These are phyloP conservation scores for Xylaria sp. DNA, from an alignment of 2,329 filamentous ascomycete genomes.

Conservation along the genomic window DNA sequence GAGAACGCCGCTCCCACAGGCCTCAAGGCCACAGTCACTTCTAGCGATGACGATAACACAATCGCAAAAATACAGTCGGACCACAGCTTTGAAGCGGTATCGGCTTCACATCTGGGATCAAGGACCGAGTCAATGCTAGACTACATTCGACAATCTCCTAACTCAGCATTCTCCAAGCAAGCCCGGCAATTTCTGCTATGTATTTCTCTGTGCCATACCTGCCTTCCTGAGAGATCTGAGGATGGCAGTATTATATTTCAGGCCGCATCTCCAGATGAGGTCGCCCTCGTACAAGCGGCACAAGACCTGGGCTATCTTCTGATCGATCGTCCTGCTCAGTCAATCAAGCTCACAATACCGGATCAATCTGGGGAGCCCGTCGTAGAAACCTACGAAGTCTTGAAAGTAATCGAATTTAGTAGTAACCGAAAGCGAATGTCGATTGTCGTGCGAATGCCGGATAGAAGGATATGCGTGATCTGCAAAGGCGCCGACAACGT, in stretches of 20 bases:
- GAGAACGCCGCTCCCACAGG: constrained; percentile 3
- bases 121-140: constrained; percentile 80
- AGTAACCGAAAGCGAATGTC: constrained; percentile 93
- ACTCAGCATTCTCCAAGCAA: constrained; percentile 80
- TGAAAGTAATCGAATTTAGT: constrained; percentile 91
- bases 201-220: constrained; percentile 90
- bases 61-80: constrained; percentile 44
- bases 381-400: constrained; percentile 76
- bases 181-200: constrained; percentile 85
- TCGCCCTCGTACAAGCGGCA: constrained; percentile 85
- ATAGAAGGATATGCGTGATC: constrained; percentile 81
- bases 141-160: constrained; percentile 78
- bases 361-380: constrained; percentile 52
- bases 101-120: constrained; percentile 60
- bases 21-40: constrained; percentile 30
- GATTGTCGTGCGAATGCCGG: constrained; percentile 83
- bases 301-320: constrained; percentile 86
- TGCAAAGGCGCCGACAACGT: constrained; percentile 92
- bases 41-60: constrained; percentile 51
- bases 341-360: constrained; percentile 65
- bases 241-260: constrained; percentile 82
- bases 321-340: constrained; percentile 75
- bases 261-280: constrained; percentile 88
- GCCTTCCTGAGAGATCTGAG: constrained; percentile 81
- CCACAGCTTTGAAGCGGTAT: constrained; percentile 44